Conservation (phyloP, 805 yeast genomes). For the Saturnispora besseyi region DNA sequence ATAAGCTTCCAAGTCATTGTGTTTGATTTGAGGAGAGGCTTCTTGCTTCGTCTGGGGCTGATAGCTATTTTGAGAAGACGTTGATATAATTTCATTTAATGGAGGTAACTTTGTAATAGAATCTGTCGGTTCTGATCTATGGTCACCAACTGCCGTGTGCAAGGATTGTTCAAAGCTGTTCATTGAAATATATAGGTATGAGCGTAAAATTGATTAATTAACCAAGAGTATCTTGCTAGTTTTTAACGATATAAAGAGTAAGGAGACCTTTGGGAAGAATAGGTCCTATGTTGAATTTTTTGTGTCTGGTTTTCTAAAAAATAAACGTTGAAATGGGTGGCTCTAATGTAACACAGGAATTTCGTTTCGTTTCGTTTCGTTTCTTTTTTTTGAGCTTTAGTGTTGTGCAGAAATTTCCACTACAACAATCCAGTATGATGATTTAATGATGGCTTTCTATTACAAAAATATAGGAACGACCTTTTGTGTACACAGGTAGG, state of each 20-base stretch:
- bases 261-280: too few species aligned
- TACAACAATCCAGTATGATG: too few species aligned
- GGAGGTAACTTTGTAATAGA: conserved; percentile 2
- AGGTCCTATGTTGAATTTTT: too few species aligned
- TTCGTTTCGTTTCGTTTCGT: background rate
- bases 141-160: background rate
- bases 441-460: too few species aligned
- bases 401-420: too few species aligned
- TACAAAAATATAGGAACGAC: too few species aligned
- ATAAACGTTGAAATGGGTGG: background rate
- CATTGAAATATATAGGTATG: background rate
- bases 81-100: conserved; percentile 1
- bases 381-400: too few species aligned
- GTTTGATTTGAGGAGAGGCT: background rate
- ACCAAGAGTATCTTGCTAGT: background rate
- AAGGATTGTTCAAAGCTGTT: background rate
- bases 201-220: background rate
- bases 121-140: background rate
- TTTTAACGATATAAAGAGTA: background rate
- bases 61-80: background rate
- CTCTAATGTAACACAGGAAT: background rate
- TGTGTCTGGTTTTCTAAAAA: background rate
- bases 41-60: background rate
- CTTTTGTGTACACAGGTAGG: too few species aligned
- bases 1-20: background rate